Conservation (phyloP, 345 rosid species). For the Adansonia digitata region DNA sequence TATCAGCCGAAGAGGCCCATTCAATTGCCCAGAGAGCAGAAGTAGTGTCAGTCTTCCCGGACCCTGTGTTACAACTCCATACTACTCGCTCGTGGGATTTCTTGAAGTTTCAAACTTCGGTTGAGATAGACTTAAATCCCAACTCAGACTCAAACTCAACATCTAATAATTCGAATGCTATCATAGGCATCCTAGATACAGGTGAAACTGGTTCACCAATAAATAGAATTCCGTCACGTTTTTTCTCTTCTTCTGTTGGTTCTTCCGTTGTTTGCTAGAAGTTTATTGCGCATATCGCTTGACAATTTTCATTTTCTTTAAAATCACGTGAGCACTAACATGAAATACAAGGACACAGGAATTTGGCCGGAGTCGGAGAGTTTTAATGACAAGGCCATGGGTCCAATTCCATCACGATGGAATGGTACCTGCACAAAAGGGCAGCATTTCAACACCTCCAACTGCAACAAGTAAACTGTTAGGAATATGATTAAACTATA, state of each 20-base stretch:
- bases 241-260: not conserved
- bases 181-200: slow-evolving; percentile 70
- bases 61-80: slow-evolving; percentile 56
- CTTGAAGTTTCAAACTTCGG: slow-evolving; percentile 51
- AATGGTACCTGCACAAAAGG: slow-evolving; percentile 61
- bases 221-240: not conserved
- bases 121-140: slow-evolving; percentile 38
- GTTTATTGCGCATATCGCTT: not conserved
- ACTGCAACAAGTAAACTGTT: slow-evolving; percentile 54
- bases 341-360: slow-evolving; percentile 28
- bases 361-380: slow-evolving; percentile 89
- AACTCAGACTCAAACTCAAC: slow-evolving; percentile 28
- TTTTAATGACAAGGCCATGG: slow-evolving; percentile 61
- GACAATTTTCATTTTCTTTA: not conserved
- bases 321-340: not conserved
- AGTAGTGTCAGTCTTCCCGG: slow-evolving; percentile 69
- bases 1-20: slow-evolving; percentile 61
- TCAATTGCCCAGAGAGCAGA: slow-evolving; percentile 47
- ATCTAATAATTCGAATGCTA: slow-evolving; percentile 30
- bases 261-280: not conserved
- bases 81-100: slow-evolving; percentile 97
- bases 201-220: slow-evolving; percentile 30
- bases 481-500: not conserved
- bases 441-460: slow-evolving; percentile 37
- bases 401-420: slow-evolving; percentile 57